phyloP scores from a whole-genome alignment of 257 asterid species.

The Ophiorrhiza pumila region DNA sequence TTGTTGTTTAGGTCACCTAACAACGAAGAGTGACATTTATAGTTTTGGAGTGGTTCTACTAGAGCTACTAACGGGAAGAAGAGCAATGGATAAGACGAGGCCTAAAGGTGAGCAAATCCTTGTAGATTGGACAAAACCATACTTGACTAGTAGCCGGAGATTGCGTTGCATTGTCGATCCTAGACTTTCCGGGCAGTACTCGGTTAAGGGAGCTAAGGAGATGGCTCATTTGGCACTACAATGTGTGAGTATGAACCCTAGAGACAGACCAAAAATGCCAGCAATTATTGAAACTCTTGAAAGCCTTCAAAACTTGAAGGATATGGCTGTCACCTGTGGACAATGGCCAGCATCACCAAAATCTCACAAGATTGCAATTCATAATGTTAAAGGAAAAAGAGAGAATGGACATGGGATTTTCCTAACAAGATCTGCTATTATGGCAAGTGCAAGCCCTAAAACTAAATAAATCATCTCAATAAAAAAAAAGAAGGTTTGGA shows the following conservation, averaged over 20 bases:
- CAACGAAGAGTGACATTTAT: conserved; percentile 83
- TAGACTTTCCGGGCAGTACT: conserved; percentile 72
- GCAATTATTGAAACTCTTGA: conserved; percentile 75
- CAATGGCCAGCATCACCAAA: conserved; percentile 64
- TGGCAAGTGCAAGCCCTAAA: conserved; percentile 51
- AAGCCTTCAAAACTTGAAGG: conserved; percentile 50
- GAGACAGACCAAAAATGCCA: conserved; percentile 89
- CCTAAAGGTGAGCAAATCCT: conserved; percentile 64
- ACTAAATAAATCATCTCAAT: conserved; percentile 32
- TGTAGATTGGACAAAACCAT: conserved; percentile 77
- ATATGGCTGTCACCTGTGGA: conserved; percentile 68
- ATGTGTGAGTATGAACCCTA: conserved; percentile 74
- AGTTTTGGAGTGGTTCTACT: conserved; percentile 87
- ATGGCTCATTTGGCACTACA: conserved; percentile 66
- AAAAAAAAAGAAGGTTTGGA: not conserved
- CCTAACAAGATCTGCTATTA: conserved; percentile 48
- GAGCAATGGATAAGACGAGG: conserved; percentile 77
- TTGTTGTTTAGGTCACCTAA: conserved; percentile 67
- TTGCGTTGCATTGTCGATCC: conserved; percentile 68
- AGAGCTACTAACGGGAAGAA: conserved; percentile 75
- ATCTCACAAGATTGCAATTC: conserved; percentile 28
- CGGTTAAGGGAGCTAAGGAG: conserved; percentile 71
- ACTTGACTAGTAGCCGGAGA: conserved; percentile 56
- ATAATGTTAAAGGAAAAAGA: conserved; percentile 37
- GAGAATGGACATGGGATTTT: conserved; percentile 40